Conservation (phyloP, 2,329 filamentous ascomycete genomes). For the Bipolaris zeicola region DNA sequence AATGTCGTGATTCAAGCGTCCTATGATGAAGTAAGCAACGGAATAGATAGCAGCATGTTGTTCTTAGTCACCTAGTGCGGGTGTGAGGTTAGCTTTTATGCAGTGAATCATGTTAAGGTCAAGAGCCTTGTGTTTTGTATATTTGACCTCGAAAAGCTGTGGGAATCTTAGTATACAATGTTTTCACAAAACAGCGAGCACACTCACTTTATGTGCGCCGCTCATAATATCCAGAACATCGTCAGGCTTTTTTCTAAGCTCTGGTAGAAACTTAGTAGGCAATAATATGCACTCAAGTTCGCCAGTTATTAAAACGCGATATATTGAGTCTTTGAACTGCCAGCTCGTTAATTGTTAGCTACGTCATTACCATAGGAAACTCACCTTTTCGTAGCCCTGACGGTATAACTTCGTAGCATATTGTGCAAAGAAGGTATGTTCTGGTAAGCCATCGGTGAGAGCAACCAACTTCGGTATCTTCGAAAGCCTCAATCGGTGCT, state of each 20-base stretch:
- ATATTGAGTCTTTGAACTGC: not conserved
- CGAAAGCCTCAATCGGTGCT: not conserved
- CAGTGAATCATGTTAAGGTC: not conserved
- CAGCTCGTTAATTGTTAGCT: not conserved
- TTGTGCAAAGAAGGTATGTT: not conserved
- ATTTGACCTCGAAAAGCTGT: not conserved
- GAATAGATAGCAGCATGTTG: not conserved
- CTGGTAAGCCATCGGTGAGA: not conserved
- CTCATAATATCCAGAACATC: not conserved
- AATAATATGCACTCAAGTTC: not conserved
- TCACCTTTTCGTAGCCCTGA: not conserved
- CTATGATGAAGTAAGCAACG: conserved; percentile 3
- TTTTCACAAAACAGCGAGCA: not conserved
- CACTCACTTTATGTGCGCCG: not conserved
- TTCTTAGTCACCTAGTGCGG: not conserved
- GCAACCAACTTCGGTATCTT: not conserved
- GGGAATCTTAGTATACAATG: not conserved
- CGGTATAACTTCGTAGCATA: not conserved
- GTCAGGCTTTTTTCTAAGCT: not conserved
- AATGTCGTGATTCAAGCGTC: conserved; percentile 14
- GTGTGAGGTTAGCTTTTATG: not conserved
- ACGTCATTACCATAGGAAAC: not conserved
- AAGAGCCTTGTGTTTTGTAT: not conserved
- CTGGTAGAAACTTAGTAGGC: not conserved
- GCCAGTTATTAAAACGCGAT: not conserved